Percentiles rank a stretch among this genome's conserved stretches.
phyloP scores from a whole-genome alignment of 768 basidiomycete genomes.

The Pholiota conissans region DNA sequence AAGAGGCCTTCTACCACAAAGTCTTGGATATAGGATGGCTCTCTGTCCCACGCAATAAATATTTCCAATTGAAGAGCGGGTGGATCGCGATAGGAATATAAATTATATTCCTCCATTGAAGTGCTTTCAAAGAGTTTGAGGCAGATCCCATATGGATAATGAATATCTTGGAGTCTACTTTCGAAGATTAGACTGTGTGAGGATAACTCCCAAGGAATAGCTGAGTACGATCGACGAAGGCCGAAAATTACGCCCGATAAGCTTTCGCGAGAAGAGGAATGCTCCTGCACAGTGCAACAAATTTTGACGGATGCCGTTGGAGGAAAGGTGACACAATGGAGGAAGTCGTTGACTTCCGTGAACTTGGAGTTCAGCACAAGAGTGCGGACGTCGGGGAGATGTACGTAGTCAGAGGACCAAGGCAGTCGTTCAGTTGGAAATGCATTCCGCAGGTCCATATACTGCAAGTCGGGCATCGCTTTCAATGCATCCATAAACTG shows the following conservation, averaged over 20 bases:
- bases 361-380: not conserved
- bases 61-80: too few relatives aligned
- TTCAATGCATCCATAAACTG: constrained; percentile 15
- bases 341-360: constrained; percentile 1
- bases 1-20: too few relatives aligned
- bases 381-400: not conserved
- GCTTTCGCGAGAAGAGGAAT: not conserved
- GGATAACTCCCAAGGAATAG: too few relatives aligned
- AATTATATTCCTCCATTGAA: too few relatives aligned
- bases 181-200: too few relatives aligned
- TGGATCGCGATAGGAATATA: too few relatives aligned
- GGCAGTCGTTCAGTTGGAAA: not conserved
- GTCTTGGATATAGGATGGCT: too few relatives aligned
- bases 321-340: constrained; percentile 1
- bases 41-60: too few relatives aligned
- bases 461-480: constrained; percentile 1
- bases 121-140: too few relatives aligned
- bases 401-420: not conserved
- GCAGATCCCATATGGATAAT: too few relatives aligned
- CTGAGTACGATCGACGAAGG: not conserved
- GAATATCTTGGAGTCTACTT: too few relatives aligned
- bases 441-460: not conserved
- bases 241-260: not conserved
- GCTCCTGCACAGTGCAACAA: not conserved
- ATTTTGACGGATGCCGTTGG: constrained; percentile 2